Base-by-base conservation (phyloP, 352 stramenopile species). In the Blastocystis sp. region DNA sequence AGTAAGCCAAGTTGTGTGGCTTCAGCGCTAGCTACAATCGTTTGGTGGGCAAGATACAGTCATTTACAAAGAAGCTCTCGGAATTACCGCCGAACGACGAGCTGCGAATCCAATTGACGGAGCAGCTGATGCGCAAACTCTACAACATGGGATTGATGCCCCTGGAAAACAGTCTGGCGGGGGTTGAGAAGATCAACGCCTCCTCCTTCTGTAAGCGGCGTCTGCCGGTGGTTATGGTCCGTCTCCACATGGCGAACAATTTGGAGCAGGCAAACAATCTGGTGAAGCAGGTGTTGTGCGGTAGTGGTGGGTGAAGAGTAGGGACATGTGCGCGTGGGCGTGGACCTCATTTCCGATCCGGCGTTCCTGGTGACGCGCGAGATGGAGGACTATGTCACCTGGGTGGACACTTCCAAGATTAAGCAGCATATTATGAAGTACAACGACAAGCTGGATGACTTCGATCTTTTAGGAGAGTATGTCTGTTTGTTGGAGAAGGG, bases 381-480 rank as follows among this genome's bases (percentile, higher is more conserved):
- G 38, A 98, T 99, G 94, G 97, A 99, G 92, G 97, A 99, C 92
- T 99, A 98, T 91, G 95, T 99, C 62, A 99, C 97, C 60, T 99
- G 97, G 97, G 95, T 98, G 63, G 94, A 98, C 90, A 95, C 92
- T 89, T 98, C 94, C 81, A 98, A 98, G 94, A 97, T 98, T 92
- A 98, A 97, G 92, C 92, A 94, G 91, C 95, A 94, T 81, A 96
- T 98, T 90, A 94, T 95, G 91, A 98, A 97, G 90, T 99, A 99
- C 93, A 99, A 99, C 93, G 96, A 99, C 91, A 99, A 98, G 90
- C 91, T 99, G 66, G 97, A 99, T 93, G 97, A 99, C 92, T 99
- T 98, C 92, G 97, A 99, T 91, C 91, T 99, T 87, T 93, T 99
- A 6, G 94, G 94, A 74, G 96, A 97, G 89, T 97, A 96, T 1